These are phyloP conservation scores for Xerocomus spinulosus DNA, from an alignment of 768 basidiomycete genomes.

Conservation along the genomic window DNA sequence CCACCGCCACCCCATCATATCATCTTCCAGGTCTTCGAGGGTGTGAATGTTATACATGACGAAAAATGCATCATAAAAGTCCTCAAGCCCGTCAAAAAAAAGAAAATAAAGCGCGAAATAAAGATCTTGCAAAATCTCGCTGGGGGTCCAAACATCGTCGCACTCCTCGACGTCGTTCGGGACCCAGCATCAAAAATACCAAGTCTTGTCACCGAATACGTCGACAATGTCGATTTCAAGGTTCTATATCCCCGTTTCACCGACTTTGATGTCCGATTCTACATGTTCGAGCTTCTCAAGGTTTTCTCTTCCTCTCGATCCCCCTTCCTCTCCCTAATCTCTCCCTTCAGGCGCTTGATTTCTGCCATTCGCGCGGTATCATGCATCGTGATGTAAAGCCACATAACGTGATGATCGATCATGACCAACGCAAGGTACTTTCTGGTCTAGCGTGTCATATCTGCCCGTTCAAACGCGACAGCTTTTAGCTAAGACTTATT, in stretches of 20 bases:
- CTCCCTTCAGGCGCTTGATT: slow-evolving; percentile 76
- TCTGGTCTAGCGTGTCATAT: slow-evolving; percentile 4
- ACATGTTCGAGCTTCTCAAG: slow-evolving; percentile 96
- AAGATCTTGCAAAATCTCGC: slow-evolving; percentile 97
- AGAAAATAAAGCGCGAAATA: slow-evolving; percentile 99
- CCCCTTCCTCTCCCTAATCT: not conserved
- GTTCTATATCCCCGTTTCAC: slow-evolving; percentile 92
- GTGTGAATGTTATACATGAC: slow-evolving; percentile 84
- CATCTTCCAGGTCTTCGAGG: slow-evolving; percentile 75
- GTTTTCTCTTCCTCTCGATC: slow-evolving; percentile 33
- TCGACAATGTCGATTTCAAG: slow-evolving; percentile 98
- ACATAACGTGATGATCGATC: slow-evolving; percentile 99
- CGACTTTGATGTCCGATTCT: slow-evolving; percentile 93
- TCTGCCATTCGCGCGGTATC: slow-evolving; percentile 96
- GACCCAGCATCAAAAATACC: slow-evolving; percentile 97
- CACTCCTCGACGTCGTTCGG: slow-evolving; percentile 90
- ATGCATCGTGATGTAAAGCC: slow-evolving; percentile 99
- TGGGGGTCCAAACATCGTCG: slow-evolving; percentile 92
- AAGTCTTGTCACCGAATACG: slow-evolving; percentile 94
- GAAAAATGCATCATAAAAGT: slow-evolving; percentile 99
- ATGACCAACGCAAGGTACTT: slow-evolving; percentile 87
- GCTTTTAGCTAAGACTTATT: slow-evolving; percentile 81
- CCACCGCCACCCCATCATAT: not conserved
- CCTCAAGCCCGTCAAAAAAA: slow-evolving; percentile 98
- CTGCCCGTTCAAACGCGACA: slow-evolving; percentile 9